Evolutionary conservation across 495 filamentous ascomycete genomes (phyloP), one percentile per base, ranked within the genome.

Genomic region (Ramalina intermedia): DNA sequence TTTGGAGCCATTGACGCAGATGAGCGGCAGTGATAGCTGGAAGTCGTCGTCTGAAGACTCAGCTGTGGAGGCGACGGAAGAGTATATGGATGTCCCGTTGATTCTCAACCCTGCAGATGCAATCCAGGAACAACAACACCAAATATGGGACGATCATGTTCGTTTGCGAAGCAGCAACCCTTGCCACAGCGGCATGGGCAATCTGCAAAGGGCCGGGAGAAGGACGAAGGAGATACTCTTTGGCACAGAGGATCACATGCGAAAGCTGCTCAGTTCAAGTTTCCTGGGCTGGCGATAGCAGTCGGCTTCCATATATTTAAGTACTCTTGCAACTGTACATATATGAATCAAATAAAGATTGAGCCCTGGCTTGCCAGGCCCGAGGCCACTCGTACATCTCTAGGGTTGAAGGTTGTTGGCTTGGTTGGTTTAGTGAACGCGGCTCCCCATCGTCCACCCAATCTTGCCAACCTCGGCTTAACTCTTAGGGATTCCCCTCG

Each of bases 1-100:
- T 2, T 69, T 87, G 3, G 75, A 73, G 27, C 81, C 82, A 3
- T 61, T 88, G 50, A 77, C 74, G 42, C 61, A 61, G 47, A 71
- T 72, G 51, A 73, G 67, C 58, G 75, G 75, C 47, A 72, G 42
- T 53, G 69, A 68, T 48, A 61, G 52, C 48, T 81, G 65, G 73
- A 73, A 66, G 63, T 64, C 59, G 53, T 63, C 58, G 48, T 66
- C 66, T n/a, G 63, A 70, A 53, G 44, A 47, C 8, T 47, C 44
- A 18, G 17, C 39, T 9, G 21, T 12, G 4, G 42, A 44, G 26
- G 17, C 17, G n/a, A 26, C 26, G 1, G 33, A 47, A 47, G 71
- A 64, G 51, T 43, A 56, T 18, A 60, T 62, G 49, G 54, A 64
- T 26, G 63, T 65, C 23, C 64, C 61, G 0, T 51, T 66, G 13